These are phyloP conservation scores for Saturnispora besseyi DNA, from an alignment of 805 yeast genomes.

Conservation along the genomic window DNA sequence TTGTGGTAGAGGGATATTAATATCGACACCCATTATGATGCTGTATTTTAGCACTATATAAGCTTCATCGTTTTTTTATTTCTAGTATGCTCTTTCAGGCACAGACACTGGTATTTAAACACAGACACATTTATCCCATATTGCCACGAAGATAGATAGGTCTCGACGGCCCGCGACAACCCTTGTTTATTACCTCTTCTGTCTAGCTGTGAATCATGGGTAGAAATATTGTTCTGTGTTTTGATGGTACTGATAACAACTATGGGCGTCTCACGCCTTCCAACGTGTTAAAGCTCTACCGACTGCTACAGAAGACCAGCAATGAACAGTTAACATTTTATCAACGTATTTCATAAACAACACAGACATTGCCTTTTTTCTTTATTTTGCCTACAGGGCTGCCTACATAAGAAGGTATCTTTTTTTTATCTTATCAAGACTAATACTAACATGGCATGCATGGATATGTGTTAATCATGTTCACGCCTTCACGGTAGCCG, in stretches of 20 bases:
- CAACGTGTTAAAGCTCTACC: no score
- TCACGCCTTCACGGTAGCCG: slow-evolving; percentile 29
- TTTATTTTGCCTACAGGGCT: no score
- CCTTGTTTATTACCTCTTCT: not conserved
- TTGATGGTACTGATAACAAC: not conserved
- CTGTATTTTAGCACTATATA: not conserved
- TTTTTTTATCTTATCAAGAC: no score
- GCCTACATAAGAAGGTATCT: no score
- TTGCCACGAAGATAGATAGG: not conserved
- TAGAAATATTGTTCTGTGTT: not conserved
- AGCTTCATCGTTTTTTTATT: not conserved
- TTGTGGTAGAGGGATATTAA: slow-evolving; percentile 35
- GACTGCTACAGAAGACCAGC: no score
- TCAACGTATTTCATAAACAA: no score
- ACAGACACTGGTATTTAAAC: not conserved
- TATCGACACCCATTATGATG: not conserved
- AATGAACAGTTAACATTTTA: no score
- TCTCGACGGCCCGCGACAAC: not conserved
- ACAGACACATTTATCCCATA: not conserved
- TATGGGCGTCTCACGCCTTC: no score
- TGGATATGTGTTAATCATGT: no score
- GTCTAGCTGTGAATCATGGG: not conserved
- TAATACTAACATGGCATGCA: no score
- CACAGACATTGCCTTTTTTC: no score
- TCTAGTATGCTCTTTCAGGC: not conserved